A percentile compares a stretch with the other conserved stretches of the same genome.
Conservation (phyloP, 2,329 filamentous ascomycete species). For the Teratosphaeria zuluensis region DNA sequence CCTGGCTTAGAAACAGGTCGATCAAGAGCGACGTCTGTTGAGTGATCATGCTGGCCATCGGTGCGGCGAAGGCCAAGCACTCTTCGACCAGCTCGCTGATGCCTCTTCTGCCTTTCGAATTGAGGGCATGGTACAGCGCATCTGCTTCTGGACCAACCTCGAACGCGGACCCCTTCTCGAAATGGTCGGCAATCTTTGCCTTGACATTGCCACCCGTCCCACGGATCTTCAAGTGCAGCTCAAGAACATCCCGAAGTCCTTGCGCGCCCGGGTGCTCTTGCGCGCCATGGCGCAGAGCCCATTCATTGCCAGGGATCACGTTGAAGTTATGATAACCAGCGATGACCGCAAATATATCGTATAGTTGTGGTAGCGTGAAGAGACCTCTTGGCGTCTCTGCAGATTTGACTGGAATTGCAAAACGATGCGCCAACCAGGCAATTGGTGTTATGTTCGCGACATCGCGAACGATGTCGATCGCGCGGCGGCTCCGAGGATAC, state of each 20-base stretch:
- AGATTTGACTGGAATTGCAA: slow-evolving; percentile 59
- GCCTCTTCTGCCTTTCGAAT: slow-evolving; percentile 33
- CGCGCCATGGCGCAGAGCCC: slow-evolving; percentile 38
- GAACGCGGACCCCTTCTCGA: slow-evolving; percentile 40
- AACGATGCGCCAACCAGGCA: slow-evolving; percentile 53
- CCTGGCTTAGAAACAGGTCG: slow-evolving; percentile 42
- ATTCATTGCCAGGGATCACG: slow-evolving; percentile 40
- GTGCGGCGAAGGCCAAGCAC: slow-evolving; percentile 41
- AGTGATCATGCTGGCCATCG: slow-evolving; percentile 42
- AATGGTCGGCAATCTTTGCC: slow-evolving; percentile 36
- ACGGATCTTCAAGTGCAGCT: slow-evolving; percentile 31
- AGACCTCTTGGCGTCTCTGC: slow-evolving; percentile 49
- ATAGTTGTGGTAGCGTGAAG: slow-evolving; percentile 37
- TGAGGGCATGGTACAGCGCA: slow-evolving; percentile 42
- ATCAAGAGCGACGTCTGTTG: slow-evolving; percentile 46
- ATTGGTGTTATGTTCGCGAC: slow-evolving; percentile 59
- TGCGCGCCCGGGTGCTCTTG: slow-evolving; percentile 10
- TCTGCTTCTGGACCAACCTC: slow-evolving; percentile 43
- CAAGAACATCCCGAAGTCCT: slow-evolving; percentile 31
- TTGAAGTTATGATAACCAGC: slow-evolving; percentile 47
- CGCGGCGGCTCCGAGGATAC: slow-evolving; percentile 35
- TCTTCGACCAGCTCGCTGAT: slow-evolving; percentile 41
- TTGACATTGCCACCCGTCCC: slow-evolving; percentile 30
- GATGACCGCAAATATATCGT: slow-evolving; percentile 35
- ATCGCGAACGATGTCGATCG: slow-evolving; percentile 51